These are phyloP conservation scores for slime mould (Dictyostelium discoideum) DNA, from an alignment of 78 protist genomes.

Conservation along the genomic window dicty_2.7 NC_007088.5:576001-576500, in stretches of 20 bases:
- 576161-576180: slow-evolving; percentile 80
- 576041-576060: slow-evolving; percentile 73
- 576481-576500: slow-evolving; percentile 84
- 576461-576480: slow-evolving; percentile 52
- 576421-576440: slow-evolving; percentile 73
- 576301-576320: slow-evolving; percentile 47
- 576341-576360: slow-evolving; percentile 38
- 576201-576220: slow-evolving; percentile 8
- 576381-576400: slow-evolving; percentile 62
- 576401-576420: slow-evolving; percentile 75
- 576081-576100: not conserved
- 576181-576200: slow-evolving; percentile 77
- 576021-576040: not conserved
- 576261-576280: slow-evolving; percentile 79
- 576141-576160: slow-evolving; percentile 81
- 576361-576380: slow-evolving; percentile 27
- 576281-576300: slow-evolving; percentile 44
- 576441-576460: not conserved
- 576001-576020: not conserved
- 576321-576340: not conserved
- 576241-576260: slow-evolving; percentile 82
- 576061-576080: not conserved
- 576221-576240: slow-evolving; percentile 79
- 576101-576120: slow-evolving; percentile 65
- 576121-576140: slow-evolving; percentile 82